Evolutionary conservation across 2,329 filamentous ascomycete genomes (phyloP).

Genomic region (Hypoxylon sp.): DNA sequence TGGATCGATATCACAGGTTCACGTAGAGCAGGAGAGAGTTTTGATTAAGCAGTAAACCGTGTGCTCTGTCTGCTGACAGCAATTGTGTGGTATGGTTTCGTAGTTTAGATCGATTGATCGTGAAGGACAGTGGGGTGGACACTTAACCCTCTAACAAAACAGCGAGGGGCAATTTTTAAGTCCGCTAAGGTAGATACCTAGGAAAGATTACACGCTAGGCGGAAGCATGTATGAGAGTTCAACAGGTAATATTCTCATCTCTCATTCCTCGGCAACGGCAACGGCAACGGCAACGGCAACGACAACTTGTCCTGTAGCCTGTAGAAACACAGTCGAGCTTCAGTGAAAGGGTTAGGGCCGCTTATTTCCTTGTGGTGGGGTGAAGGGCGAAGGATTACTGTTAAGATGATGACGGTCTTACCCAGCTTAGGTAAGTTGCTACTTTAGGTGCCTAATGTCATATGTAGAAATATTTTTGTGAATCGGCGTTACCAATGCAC

Average conservation of each 20-base stretch:
- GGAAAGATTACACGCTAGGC: constrained; percentile 8
- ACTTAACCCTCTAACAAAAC: constrained; percentile 17
- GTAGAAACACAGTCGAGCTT: neutral
- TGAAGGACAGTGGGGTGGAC: constrained; percentile 28
- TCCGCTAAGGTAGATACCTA: constrained; percentile 9
- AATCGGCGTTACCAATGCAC: constrained; percentile 18
- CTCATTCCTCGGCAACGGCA: neutral
- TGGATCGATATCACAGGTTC: neutral
- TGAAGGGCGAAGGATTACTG: neutral
- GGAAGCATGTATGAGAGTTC: constrained; percentile 12
- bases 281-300: neutral
- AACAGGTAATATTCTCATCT: constrained; percentile 2
- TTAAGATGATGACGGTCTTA: constrained; percentile 26
- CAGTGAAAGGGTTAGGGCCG: constrained; percentile 39
- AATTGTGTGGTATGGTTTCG: neutral
- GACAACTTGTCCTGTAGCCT: too few species aligned
- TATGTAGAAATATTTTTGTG: constrained; percentile 33
- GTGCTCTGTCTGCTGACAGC: neutral
- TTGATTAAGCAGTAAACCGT: neutral
- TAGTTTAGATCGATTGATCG: neutral
- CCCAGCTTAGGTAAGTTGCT: neutral
- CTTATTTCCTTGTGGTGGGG: constrained; percentile 31
- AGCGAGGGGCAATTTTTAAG: constrained; percentile 29
- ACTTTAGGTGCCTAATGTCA: neutral
- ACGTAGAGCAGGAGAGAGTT: neutral